Percentiles rank a stretch among this genome's conserved stretches.
Evolutionary conservation across 2,329 filamentous ascomycete species (phyloP).

Genomic region (Epichloe gansuensis): DNA sequence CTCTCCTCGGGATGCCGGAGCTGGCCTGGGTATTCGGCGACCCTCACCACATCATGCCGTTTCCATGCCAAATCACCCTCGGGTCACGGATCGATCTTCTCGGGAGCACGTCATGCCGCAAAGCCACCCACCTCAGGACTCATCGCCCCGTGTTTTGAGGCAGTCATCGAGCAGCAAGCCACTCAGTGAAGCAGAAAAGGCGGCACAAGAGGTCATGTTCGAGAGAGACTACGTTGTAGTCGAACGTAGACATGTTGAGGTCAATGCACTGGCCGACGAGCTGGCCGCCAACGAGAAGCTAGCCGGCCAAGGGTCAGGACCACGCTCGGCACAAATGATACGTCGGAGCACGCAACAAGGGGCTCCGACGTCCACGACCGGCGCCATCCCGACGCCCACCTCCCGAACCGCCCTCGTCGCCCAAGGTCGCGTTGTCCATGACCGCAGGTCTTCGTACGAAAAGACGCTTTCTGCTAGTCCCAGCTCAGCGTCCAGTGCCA

Average conservation of each 20-base stretch:
- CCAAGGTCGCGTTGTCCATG: conserved; percentile 56
- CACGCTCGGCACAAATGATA: conserved; percentile 50
- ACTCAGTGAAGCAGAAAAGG: conserved; percentile 53
- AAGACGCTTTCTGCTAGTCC: conserved; percentile 57
- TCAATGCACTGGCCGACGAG: conserved; percentile 94
- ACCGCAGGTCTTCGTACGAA: conserved; percentile 71
- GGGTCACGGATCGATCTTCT: conserved; percentile 12
- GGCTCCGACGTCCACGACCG: conserved; percentile 53
- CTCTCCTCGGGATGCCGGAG: conserved; percentile 33
- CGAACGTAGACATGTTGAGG: conserved; percentile 88
- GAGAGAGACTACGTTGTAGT: conserved; percentile 93
- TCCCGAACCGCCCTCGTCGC: conserved; percentile 67
- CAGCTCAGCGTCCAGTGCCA: conserved; percentile 71
- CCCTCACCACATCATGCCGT: conserved; percentile 33
- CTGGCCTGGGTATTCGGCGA: conserved; percentile 41
- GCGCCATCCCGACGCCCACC: conserved; percentile 52
- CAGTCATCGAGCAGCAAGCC: conserved; percentile 14
- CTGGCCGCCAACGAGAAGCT: conserved; percentile 70
- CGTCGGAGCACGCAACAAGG: conserved; percentile 73
- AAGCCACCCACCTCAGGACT: conserved; percentile 13
- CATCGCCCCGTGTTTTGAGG: conserved; percentile 10
- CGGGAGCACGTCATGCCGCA: conserved; percentile 22
- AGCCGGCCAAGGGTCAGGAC: conserved; percentile 34
- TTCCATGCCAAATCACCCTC: conserved; percentile 35
- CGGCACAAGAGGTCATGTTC: conserved; percentile 77